Conservation (phyloP, 176 grass and related monocot species). For the Aegilops longissima region DNA sequence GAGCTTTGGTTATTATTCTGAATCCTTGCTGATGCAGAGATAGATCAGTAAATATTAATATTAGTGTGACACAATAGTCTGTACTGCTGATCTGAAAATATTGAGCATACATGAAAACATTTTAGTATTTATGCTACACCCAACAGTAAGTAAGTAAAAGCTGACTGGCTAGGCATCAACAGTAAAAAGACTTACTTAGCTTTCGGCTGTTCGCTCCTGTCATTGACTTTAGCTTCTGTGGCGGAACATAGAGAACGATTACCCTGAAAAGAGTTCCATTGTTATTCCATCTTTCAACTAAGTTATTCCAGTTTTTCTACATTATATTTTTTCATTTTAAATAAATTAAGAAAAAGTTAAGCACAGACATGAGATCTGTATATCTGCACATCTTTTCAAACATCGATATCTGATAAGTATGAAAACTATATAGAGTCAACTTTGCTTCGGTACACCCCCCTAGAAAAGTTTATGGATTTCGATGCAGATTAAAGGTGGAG, state of each 20-base stretch:
- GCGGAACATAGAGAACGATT: slow-evolving; percentile 28
- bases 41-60: background rate
- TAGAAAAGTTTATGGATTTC: too few relatives aligned
- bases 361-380: background rate
- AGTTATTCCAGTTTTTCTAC: background rate
- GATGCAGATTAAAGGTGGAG: too few relatives aligned
- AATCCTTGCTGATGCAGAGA: background rate
- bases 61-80: background rate
- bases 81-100: background rate
- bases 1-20: background rate
- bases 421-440: background rate
- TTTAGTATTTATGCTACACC: slow-evolving; percentile 1
- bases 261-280: slow-evolving; percentile 31
- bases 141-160: background rate
- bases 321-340: background rate
- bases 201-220: background rate
- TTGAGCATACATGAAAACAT: slow-evolving; percentile 1
- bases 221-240: background rate
- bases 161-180: background rate
- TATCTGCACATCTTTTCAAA: too few relatives aligned
- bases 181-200: slow-evolving; percentile 35
- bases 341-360: background rate
- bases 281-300: slow-evolving; percentile 8
- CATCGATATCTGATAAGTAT: background rate
- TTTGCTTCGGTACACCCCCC: too few relatives aligned